Evolutionary conservation across 169 alveolate genomes (phyloP), one percentile per base, ranked within the genome.

Genomic region (Neospora caninum): DNA sequence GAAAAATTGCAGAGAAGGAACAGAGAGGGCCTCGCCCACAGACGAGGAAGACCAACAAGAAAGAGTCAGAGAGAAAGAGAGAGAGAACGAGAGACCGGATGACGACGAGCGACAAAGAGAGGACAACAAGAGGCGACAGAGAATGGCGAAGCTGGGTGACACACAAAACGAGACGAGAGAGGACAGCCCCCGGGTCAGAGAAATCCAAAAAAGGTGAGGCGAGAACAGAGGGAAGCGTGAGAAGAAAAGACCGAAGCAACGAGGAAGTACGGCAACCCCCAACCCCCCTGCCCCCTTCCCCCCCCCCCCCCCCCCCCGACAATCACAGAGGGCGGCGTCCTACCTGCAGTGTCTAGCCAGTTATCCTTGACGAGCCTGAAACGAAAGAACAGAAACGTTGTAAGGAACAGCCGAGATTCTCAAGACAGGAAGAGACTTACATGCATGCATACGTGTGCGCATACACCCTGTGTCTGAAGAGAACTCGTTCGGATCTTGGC

Each of bases 311-410:
- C 27, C 27, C 73, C n/a, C 27, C 73, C 18, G 27, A 27, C 18
- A 64, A 64, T 27, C 73, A 20, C 18, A 20, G n/a, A 29, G 38
- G 18, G 38, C 16, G 82, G 82, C 34, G 34, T 69, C 18, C 82
- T 69, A 78, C 86, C 86, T 78, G 67, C 67, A 22, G 89, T 82
- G 58, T 82, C 89, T 18, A 82, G 89, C 89, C 89, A 82, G 89
- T 82, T 82, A 6, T 82, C 89, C 53, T 18, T 16, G 36, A 82
- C 89, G 34, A 82, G 89, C 64, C 89, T 82, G 64, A 38, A 82
- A 36, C 6, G 16, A 39, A 39, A 38, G 39, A 31, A 38, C 0
- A 31, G 36, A 20, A 80, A n/a, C n/a, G n/a, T n/a, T n/a, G n/a
- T n/a, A n/a, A n/a, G n/a, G n/a, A n/a, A n/a, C n/a, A n/a, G n/a